Evolutionary conservation across 441 rosid species (phyloP).

Genomic region (Jatropha multifida): DNA sequence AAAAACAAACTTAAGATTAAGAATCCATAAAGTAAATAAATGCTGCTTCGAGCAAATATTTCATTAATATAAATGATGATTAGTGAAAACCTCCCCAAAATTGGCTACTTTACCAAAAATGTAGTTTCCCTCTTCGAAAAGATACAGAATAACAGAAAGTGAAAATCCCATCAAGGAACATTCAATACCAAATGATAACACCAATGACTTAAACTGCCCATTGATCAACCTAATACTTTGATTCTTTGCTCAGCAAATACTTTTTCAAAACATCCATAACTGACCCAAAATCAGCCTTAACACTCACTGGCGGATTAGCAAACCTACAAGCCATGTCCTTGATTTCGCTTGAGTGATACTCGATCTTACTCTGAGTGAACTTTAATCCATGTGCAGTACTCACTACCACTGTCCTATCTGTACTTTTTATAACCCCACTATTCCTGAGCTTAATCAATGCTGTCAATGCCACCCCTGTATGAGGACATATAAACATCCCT

Average conservation of each 20-base stretch:
- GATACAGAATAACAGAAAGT: not conserved
- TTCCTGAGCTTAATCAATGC: slow-evolving; percentile 57
- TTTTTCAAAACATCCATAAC: slow-evolving; percentile 67
- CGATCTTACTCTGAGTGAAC: slow-evolving; percentile 59
- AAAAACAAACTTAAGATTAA: not conserved
- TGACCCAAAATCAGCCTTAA: slow-evolving; percentile 56
- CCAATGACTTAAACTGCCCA: not conserved
- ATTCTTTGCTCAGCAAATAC: slow-evolving; percentile 41
- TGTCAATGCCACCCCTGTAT: slow-evolving; percentile 65
- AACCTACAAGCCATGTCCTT: slow-evolving; percentile 50
- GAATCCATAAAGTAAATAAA: not conserved
- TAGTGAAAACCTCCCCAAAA: not conserved
- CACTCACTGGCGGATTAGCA: slow-evolving; percentile 60
- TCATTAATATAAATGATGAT: slow-evolving; percentile 2
- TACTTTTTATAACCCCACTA: slow-evolving; percentile 47
- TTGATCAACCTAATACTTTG: slow-evolving; percentile 11
- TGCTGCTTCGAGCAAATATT: slow-evolving; percentile 7
- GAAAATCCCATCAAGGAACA: slow-evolving; percentile 5
- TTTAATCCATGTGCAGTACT: slow-evolving; percentile 67
- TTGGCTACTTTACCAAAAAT: not conserved
- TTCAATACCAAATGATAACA: not conserved
- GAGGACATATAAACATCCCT: slow-evolving; percentile 62
- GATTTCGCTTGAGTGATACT: slow-evolving; percentile 51
- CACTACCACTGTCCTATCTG: slow-evolving; percentile 60
- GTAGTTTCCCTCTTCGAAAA: not conserved